Conservation (phyloP, 441 rosid species). For the Heliophila coronopifolia region DNA sequence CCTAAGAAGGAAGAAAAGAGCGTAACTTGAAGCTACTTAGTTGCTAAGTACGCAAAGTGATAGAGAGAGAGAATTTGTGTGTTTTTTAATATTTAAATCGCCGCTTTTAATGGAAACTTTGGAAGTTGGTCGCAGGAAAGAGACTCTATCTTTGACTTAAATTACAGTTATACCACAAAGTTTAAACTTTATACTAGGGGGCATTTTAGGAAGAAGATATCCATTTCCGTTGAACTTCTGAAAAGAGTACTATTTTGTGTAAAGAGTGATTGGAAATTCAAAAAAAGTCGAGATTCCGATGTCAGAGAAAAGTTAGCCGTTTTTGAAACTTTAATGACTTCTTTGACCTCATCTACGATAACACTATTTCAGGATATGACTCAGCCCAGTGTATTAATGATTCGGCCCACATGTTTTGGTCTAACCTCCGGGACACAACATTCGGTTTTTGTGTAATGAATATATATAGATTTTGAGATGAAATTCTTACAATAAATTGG, state of each 20-base stretch:
- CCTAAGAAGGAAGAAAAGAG: constrained; percentile 21
- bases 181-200: not conserved
- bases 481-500: too few species aligned
- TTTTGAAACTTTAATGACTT: constrained; percentile 14
- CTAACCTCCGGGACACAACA: not conserved
- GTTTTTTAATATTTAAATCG: not conserved
- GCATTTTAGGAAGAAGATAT: too few species aligned
- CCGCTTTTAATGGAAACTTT: constrained; percentile 15
- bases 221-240: too few species aligned
- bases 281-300: constrained; percentile 28
- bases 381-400: too few species aligned
- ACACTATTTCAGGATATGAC: too few species aligned
- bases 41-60: constrained; percentile 30
- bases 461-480: not conserved
- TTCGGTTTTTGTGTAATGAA: not conserved
- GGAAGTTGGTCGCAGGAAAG: constrained; percentile 10
- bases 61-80: constrained; percentile 6
- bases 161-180: constrained; percentile 18
- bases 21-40: constrained; percentile 40
- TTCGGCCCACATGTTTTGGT: too few species aligned
- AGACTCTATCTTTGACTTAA: constrained; percentile 1
- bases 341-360: constrained; percentile 33
- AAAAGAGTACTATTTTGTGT: constrained; percentile 8
- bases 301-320: not conserved
- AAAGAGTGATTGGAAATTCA: constrained; percentile 24